These are phyloP conservation scores for Trichoderma erinaceum DNA, from an alignment of 495 filamentous ascomycete genomes.

Conservation along the genomic window DNA sequence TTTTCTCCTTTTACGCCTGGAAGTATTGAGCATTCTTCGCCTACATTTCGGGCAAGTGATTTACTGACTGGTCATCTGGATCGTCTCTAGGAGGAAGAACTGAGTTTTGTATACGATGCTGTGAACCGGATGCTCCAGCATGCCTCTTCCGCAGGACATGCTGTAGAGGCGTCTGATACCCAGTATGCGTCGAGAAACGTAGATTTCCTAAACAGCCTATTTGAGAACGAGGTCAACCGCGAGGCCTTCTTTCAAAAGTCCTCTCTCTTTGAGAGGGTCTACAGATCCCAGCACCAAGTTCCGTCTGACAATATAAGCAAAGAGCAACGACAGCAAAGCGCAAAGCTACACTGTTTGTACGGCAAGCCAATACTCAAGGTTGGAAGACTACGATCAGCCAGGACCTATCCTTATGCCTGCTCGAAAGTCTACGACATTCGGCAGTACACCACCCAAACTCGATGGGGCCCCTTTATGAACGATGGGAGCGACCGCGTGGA, in stretches of 20 bases:
- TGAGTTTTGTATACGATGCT: conserved; percentile 34
- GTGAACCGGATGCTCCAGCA: conserved; percentile 33
- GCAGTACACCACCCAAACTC: conserved; percentile 46
- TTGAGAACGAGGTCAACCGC: conserved; percentile 32
- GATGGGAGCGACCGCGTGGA: conserved; percentile 50
- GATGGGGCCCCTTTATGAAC: conserved; percentile 58
- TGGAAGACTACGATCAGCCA: conserved; percentile 24
- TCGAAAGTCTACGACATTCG: conserved; percentile 60
- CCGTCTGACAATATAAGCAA: conserved; percentile 17
- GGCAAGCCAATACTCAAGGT: conserved; percentile 41
- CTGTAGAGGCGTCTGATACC: conserved; percentile 20
- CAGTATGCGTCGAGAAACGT: conserved; percentile 40
- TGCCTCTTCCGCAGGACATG: conserved; percentile 22
- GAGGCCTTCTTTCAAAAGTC: conserved; percentile 46
- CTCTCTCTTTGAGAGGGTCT: conserved; percentile 45
- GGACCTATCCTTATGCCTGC: conserved; percentile 49
- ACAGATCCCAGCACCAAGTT: background rate
- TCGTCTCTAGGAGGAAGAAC: conserved; percentile 25
- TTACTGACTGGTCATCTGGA: background rate
- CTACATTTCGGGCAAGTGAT: background rate
- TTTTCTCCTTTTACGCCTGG: background rate
- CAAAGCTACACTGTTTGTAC: conserved; percentile 57
- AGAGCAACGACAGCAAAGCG: conserved; percentile 47
- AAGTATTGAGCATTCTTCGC: background rate
- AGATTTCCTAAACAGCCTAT: conserved; percentile 40